Conservation (phyloP, 306 rosid species). For the Vigna nakashimae region DNA sequence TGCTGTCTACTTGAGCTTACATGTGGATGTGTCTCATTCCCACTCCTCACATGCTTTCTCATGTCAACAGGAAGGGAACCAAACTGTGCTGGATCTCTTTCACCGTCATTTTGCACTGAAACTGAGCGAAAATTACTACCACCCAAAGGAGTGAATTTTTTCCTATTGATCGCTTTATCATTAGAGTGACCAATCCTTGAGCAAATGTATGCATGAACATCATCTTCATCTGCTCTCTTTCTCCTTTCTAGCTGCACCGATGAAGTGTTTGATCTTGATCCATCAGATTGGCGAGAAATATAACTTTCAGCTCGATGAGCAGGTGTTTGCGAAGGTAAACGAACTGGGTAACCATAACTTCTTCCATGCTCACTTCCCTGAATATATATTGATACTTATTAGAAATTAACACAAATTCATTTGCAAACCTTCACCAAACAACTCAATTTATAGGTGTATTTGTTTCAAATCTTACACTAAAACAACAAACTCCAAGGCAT, state of each 20-base stretch:
- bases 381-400: not conserved
- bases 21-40: not conserved
- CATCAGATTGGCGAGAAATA: slow-evolving; percentile 2
- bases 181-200: not conserved
- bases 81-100: not conserved
- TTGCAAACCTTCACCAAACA: slow-evolving; percentile 18
- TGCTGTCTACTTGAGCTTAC: slow-evolving; percentile 18
- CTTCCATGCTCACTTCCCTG: slow-evolving; percentile 1
- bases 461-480: not conserved
- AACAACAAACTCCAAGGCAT: not conserved
- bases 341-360: not conserved
- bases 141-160: slow-evolving; percentile 7
- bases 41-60: not conserved
- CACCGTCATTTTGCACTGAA: not conserved
- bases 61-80: not conserved
- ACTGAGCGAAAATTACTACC: not conserved
- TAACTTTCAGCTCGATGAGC: slow-evolving; percentile 17
- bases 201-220: not conserved
- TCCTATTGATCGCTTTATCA: not conserved
- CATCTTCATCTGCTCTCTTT: slow-evolving; percentile 2
- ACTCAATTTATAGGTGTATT: not conserved
- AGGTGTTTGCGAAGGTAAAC: slow-evolving; percentile 1
- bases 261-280: not conserved
- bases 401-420: not conserved
- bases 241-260: not conserved